phyloP scores from a whole-genome alignment of 805 yeast species.

The Teunomyces cretensis region DNA sequence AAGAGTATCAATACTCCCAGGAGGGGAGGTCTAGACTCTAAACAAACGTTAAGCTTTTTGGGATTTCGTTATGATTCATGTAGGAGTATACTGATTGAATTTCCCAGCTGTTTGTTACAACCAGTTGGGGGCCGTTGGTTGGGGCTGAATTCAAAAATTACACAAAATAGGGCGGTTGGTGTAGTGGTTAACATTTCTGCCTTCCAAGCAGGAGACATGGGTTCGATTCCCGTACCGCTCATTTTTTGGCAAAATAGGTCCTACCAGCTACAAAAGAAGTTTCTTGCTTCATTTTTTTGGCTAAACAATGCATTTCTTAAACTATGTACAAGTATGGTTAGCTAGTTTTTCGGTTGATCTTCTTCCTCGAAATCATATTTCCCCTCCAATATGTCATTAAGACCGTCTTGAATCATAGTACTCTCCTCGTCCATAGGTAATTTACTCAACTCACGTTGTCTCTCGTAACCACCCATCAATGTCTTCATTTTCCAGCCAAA shows the following conservation, averaged over 20 bases:
- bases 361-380: constrained; percentile 28
- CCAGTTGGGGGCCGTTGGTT: too few relatives aligned
- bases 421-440: constrained; percentile 62
- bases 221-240: constrained; percentile 93
- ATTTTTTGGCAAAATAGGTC: too few relatives aligned
- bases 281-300: neutral
- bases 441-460: constrained; percentile 43
- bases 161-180: constrained; percentile 66
- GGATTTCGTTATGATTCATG: too few relatives aligned
- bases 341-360: neutral
- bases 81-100: too few relatives aligned
- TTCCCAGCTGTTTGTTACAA: too few relatives aligned
- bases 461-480: constrained; percentile 66
- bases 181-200: constrained; percentile 91
- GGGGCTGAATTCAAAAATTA: too few relatives aligned
- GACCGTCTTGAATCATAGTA: constrained; percentile 52
- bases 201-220: constrained; percentile 94
- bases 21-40: too few relatives aligned
- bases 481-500: constrained; percentile 68
- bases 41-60: too few relatives aligned
- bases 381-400: constrained; percentile 51
- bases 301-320: neutral
- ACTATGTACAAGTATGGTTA: neutral
- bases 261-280: too few relatives aligned
- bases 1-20: too few relatives aligned